Base-by-base conservation (phyloP, 176 grass and related monocot genomes). In the Oryza rufipogon region DNA sequence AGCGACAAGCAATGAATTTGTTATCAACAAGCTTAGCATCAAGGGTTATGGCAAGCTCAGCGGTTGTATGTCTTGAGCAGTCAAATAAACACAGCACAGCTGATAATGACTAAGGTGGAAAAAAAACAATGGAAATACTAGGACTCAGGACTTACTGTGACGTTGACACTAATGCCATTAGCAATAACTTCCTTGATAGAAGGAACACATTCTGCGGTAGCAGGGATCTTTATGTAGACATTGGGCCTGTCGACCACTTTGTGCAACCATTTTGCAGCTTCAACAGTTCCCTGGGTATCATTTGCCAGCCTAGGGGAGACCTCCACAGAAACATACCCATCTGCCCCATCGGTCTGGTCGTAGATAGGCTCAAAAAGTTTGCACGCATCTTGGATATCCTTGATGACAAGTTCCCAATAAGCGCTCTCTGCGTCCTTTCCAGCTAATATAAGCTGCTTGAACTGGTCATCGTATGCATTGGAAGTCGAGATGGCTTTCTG, bases 181-280 rank as follows among this genome's bases (percentile, higher is more conserved):
- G 93, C 87, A 32, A 99, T 96, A 42, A 99, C 97, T 90, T 99
- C 91, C 79, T 76, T 81, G 47, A 99, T 89, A 16, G 97, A 94
- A 58, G 97, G 97, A 85, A 99, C 89, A 39, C 97, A 99, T 70
- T 99, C 97, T 0, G 97, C 97, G 4, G 97, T 99, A 64, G 97
- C 97, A 34, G 97, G 97, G 45, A 99, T 99, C 86, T 99, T 99
- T 45, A 99, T 99, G 83, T 99, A 99, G 63, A 99, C 97, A 86
- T 99, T 98, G 1, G 85, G 83, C 14, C 93, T 66, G 83, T 92
- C 90, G 73, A 96, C 93, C 65, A 99, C 84, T 65, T 94, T 94
- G 76, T 99, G 90, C 16, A 99, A 92, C 91, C 93, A 96, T 76
- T 99, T 96, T 41, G 97, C 97, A 61, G 97, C 97, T 77, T 94